Conservation (phyloP, 257 asterid genomes). For the Penstemon newberryi region DNA sequence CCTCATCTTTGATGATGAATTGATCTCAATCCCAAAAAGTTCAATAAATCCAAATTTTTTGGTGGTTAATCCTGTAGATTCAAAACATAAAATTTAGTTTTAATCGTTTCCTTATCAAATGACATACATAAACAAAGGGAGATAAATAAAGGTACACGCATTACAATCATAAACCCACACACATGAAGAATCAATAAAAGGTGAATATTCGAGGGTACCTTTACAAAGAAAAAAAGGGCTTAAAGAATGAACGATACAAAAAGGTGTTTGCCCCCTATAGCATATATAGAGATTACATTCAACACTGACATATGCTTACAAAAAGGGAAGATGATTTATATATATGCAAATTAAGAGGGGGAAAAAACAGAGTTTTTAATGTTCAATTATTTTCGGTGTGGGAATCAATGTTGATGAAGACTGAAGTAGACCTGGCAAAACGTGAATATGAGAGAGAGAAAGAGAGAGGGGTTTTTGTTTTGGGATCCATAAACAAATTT, state of each 20-base stretch:
- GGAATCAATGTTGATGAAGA: conserved; percentile 23
- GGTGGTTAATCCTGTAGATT: conserved; percentile 8
- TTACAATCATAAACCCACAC: conserved; percentile 7
- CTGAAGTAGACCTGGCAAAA: conserved; percentile 34
- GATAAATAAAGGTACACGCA: no score
- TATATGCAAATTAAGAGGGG: conserved; percentile 10
- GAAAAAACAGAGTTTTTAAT: not conserved
- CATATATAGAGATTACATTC: conserved; percentile 29
- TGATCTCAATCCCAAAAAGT: conserved; percentile 4
- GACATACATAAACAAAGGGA: not conserved
- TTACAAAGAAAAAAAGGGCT: conserved; percentile 26
- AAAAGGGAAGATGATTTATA: conserved; percentile 25
- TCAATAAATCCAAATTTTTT: conserved; percentile 18
- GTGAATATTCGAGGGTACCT: conserved; percentile 24
- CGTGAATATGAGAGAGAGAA: conserved; percentile 27
- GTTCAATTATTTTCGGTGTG: not conserved
- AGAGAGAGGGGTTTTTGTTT: conserved; percentile 4
- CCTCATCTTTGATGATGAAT: conserved; percentile 46
- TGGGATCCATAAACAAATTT: conserved; percentile 46
- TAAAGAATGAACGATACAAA: conserved; percentile 6
- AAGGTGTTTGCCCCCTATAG: conserved; percentile 12
- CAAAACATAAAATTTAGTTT: conserved; percentile 7
- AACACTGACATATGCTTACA: conserved; percentile 19
- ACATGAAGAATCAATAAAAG: conserved; percentile 17
- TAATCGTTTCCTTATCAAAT: conserved; percentile 15